Conservation (phyloP, 139 green algal species). For the Trebouxia sp. region DNA sequence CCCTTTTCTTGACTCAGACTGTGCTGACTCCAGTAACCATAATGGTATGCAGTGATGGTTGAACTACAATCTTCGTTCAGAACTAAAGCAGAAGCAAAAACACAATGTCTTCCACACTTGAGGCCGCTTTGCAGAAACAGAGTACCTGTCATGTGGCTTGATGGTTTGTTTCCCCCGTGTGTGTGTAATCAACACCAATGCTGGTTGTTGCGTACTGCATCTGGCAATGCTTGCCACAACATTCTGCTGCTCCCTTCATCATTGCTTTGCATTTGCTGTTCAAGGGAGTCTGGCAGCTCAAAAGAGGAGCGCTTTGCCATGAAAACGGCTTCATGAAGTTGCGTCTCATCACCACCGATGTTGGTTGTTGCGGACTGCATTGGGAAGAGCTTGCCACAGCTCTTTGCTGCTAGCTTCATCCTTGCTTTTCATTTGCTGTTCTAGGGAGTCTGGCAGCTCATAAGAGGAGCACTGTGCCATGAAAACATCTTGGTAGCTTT, state of each 20-base stretch:
- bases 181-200: background rate
- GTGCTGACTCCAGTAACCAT: too few species aligned
- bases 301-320: background rate
- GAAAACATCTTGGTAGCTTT: background rate
- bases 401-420: background rate
- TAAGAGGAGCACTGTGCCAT: constrained; percentile 13
- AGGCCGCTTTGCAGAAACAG: too few species aligned
- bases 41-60: too few species aligned
- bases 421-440: background rate
- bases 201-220: background rate
- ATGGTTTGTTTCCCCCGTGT: too few species aligned
- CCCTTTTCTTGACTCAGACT: too few species aligned
- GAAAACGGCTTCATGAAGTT: too few species aligned
- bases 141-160: too few species aligned
- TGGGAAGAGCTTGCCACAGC: background rate
- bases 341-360: background rate
- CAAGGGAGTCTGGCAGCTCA: background rate
- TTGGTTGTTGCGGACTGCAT: background rate
- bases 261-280: background rate
- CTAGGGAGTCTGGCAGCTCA: background rate
- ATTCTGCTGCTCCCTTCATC: background rate
- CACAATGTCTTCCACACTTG: too few species aligned
- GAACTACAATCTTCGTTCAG: too few species aligned
- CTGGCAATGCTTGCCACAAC: constrained; percentile 10
- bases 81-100: too few species aligned